Base-by-base conservation (phyloP, 2,329 filamentous ascomycete genomes). In the Epichloe sibirici region DNA sequence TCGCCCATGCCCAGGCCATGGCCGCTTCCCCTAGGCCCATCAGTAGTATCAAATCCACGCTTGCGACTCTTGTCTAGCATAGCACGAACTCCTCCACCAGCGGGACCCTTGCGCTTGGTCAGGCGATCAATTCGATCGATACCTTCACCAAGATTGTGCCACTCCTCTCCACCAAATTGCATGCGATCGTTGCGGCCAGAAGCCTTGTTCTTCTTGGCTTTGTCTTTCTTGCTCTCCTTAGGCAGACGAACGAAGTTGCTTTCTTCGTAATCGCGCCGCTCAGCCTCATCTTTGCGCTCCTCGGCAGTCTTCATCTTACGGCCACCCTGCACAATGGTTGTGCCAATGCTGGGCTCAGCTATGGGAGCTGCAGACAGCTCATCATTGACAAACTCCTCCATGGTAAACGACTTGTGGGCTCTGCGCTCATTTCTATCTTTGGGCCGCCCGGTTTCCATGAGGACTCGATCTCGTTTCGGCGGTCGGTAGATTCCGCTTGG, bases 321-420 rank as follows among this genome's bases (percentile, higher is more conserved):
- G 37, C 93, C 93, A 48, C 86, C 84, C 48, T 82, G 76, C 4
- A 85, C 75, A 60, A 96, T 94, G 17, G 88, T 95, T 53, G 87
- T 93, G 55, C 93, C 94, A 61, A 98, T 94, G 59, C 86, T 94
- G 51, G 91, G 90, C 66, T 94, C 81, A 1, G 90, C 88, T 53
- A 88, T 70, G 1, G 93, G 93, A 2, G 88, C 88, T 5, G 78
- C 70, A 0, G 89, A 90, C 54, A 97, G 76, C 68, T 98, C 93
- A 17, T 86, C 83, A 48, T 79, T 82, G 57, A 98, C 82, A 62
- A 94, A 98, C 63, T 97, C 91, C 64, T 97, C 90, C 64, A 98
- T 82, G 1, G 90, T 89, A 46, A 83, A 82, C 0, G 90, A 95
- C 64, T 87, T 88, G 56, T 79, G 76, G 3, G 81, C 79, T 43